phyloP scores from a whole-genome alignment of 2,329 filamentous ascomycete species.

The Scorias spongiosa region DNA sequence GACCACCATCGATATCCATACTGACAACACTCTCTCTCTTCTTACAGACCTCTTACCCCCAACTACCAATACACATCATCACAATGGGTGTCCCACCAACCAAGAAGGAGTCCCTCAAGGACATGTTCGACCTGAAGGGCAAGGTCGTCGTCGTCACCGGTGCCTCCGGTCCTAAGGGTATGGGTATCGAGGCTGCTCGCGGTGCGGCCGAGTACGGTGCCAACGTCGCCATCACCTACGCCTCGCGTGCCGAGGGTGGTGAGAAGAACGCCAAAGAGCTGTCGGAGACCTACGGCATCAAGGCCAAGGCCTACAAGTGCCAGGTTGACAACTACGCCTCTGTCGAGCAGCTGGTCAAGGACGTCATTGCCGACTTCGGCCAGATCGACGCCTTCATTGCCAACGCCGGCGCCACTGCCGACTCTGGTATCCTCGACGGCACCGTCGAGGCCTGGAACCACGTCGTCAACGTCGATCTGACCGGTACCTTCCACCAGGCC shows the following conservation, averaged over 20 bases:
- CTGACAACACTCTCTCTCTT: too few species aligned
- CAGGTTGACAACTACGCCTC: conserved; percentile 42
- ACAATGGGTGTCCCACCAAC: conserved; percentile 25
- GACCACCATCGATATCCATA: too few species aligned
- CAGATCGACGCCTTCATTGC: conserved; percentile 53
- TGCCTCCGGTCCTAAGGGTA: conserved; percentile 47
- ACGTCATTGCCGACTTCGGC: conserved; percentile 54
- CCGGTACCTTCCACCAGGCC: conserved; percentile 72
- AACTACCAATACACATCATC: too few species aligned
- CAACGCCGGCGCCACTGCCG: conserved; percentile 56
- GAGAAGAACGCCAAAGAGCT: conserved; percentile 53
- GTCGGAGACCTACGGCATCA: conserved; percentile 43
- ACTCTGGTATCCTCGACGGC: conserved; percentile 53
- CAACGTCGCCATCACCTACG: conserved; percentile 51
- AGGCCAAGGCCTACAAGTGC: conserved; percentile 53
- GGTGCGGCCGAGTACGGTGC: conserved; percentile 50
- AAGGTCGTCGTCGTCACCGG: conserved; percentile 38
- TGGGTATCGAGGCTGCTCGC: conserved; percentile 52
- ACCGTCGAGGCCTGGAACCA: conserved; percentile 57
- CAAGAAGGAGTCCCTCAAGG: conserved; percentile 35
- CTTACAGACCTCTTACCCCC: too few species aligned
- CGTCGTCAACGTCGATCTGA: conserved; percentile 75
- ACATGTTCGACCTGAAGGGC: conserved; percentile 38
- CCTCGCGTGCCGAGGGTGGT: conserved; percentile 44
- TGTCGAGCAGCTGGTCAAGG: conserved; percentile 41